Percentiles rank a stretch among this genome's conserved stretches.
These are phyloP conservation scores for Cladobotryum mycophilum DNA, from an alignment of 2,329 filamentous ascomycete species.

Conservation along the genomic window DNA sequence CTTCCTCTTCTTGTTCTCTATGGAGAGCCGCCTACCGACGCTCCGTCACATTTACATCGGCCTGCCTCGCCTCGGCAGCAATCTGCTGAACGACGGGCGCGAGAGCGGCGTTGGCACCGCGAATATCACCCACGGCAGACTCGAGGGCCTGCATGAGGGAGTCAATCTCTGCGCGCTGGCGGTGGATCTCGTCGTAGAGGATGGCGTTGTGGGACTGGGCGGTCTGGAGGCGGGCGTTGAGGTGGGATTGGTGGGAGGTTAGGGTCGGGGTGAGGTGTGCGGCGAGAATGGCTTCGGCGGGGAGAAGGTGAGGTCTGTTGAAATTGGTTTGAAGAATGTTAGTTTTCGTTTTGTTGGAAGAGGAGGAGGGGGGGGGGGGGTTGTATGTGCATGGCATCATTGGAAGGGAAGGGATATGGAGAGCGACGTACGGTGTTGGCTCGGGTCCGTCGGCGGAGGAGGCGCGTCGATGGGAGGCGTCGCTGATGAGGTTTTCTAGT, in stretches of 20 bases:
- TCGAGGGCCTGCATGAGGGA: slow-evolving; percentile 45
- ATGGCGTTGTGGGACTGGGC: slow-evolving; percentile 51
- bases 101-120: slow-evolving; percentile 45
- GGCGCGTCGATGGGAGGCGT: slow-evolving; percentile 34
- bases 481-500: slow-evolving; percentile 48
- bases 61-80: slow-evolving; percentile 41
- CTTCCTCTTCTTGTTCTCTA: too few relatives aligned
- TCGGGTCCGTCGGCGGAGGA: slow-evolving; percentile 18
- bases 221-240: slow-evolving; percentile 52
- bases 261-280: slow-evolving; percentile 52
- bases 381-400: not conserved
- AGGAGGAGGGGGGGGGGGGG: not conserved
- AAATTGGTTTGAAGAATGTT: not conserved
- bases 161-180: slow-evolving; percentile 51
- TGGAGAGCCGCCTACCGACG: too few relatives aligned
- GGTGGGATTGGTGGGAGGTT: slow-evolving; percentile 45
- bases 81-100: slow-evolving; percentile 42
- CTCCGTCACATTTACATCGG: slow-evolving; percentile 7
- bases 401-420: not conserved
- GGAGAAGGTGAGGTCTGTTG: slow-evolving; percentile 49
- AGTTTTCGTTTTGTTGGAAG: not conserved
- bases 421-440: slow-evolving; percentile 42
- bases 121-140: slow-evolving; percentile 47
- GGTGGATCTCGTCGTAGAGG: slow-evolving; percentile 44
- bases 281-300: slow-evolving; percentile 44